These are phyloP conservation scores for Arachis monticola DNA, from an alignment of 331 rosid genomes.

Conservation along the genomic window DNA sequence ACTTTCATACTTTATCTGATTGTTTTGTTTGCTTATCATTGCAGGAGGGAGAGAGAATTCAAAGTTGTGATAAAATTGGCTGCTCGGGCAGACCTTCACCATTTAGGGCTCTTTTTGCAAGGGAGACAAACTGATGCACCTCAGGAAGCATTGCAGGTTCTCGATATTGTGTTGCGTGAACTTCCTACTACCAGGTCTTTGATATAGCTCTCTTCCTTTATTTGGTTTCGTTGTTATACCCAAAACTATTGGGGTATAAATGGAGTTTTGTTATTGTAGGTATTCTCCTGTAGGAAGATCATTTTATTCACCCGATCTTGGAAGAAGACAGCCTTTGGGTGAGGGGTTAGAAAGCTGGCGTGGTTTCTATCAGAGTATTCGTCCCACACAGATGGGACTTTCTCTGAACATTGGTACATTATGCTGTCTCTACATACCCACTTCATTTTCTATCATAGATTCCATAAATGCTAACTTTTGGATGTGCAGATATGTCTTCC, in stretches of 20 bases:
- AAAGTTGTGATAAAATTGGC: slow-evolving; percentile 88
- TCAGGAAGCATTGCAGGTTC: slow-evolving; percentile 95
- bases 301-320: slow-evolving; percentile 83
- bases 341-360: slow-evolving; percentile 99
- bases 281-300: slow-evolving; percentile 93
- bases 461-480: slow-evolving; percentile 2
- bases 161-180: slow-evolving; percentile 91
- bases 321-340: slow-evolving; percentile 86
- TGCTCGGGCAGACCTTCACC: slow-evolving; percentile 94
- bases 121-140: slow-evolving; percentile 97
- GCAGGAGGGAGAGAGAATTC: slow-evolving; percentile 83
- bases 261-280: slow-evolving; percentile 45
- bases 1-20: neutral
- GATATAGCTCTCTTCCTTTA: neutral
- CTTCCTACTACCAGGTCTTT: slow-evolving; percentile 79
- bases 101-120: slow-evolving; percentile 84
- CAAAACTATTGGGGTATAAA: neutral
- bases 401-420: slow-evolving; percentile 80
- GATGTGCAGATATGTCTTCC: slow-evolving; percentile 90
- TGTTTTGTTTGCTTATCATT: slow-evolving; percentile 6
- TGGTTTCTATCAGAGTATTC: slow-evolving; percentile 95
- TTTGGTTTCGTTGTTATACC: neutral
- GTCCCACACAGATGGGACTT: slow-evolving; percentile 98
- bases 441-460: neutral
- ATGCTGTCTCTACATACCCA: neutral